Base-by-base conservation (phyloP, 139 green algal genomes). In the Coccomyxa sp. region DNA sequence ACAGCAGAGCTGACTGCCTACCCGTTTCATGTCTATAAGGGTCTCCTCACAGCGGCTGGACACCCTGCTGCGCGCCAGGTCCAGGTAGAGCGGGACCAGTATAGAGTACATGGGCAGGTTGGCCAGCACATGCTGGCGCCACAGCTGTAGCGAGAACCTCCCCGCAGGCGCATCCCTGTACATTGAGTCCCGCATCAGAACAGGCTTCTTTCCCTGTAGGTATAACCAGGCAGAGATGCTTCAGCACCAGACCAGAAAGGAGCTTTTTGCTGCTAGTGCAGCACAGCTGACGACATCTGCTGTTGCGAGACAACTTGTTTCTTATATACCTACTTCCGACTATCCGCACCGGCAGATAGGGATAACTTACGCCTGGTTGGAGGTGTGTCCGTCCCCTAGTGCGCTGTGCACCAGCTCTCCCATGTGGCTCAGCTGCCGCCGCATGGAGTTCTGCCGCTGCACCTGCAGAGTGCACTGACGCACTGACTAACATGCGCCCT, bases 101-200 rank as follows among this genome's bases (percentile, higher is more conserved):
- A 85, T 29, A 16, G 78, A 75, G 86, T 95, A 96, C 85, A 95
- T 95, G 70, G 92, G 92, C 69, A 96, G 81, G 88, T 93, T 89
- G 27, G 86, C 75, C 44, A 94, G 82, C 79, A 97, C 90, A 74
- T 95, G 88, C 33, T 69, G 27, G 34, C 89, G 87, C 92, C 91
- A 97, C 70, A 88, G 86, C 14, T 39, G 38, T 0, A 82, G 75
- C 1, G 55, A 81, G 82, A 93, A 89, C 24, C 64, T 40, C 73
- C 50, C 69, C 39, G 24, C 38, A 37, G n/a, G 10, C 5, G 33
- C 33, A 41, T 74, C 69, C 69, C 33, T 27, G 69, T 34, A 10
- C 33, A 10, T n/a, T n/a, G n/a, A n/a, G n/a, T n/a, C n/a, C n/a
- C n/a, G n/a, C n/a, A n/a, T n/a, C n/a, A n/a, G n/a, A n/a, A n/a